Evolutionary conservation across 352 stramenopile genomes (phyloP).

Genomic region (Phytophthora pseudosyringae): DNA sequence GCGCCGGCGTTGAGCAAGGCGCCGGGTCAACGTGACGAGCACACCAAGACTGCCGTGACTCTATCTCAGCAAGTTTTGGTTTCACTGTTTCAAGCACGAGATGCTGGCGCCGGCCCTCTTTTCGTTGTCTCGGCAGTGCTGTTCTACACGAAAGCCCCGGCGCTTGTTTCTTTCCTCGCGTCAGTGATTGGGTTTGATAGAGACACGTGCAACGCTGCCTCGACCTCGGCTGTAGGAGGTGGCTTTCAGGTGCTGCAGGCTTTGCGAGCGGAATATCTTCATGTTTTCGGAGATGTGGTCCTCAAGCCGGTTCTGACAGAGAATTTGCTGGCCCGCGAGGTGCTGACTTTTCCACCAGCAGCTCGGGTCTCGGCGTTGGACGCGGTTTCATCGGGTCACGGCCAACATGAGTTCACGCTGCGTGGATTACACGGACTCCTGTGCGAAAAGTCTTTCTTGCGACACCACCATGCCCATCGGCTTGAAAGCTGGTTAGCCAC

Average conservation of each 20-base stretch:
- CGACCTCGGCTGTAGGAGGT: conserved; percentile 13
- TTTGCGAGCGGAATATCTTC: conserved; percentile 61
- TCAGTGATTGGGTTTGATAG: conserved; percentile 45
- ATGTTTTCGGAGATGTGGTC: conserved; percentile 64
- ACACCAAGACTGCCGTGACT: conserved; percentile 52
- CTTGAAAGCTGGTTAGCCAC: conserved; percentile 60
- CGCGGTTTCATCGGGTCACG: conserved; percentile 30
- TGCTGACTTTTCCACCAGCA: conserved; percentile 53
- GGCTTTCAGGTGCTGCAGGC: conserved; percentile 40
- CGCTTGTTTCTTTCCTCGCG: conserved; percentile 57
- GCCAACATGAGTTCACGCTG: conserved; percentile 61
- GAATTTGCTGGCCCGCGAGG: conserved; percentile 62
- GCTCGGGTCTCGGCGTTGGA: conserved; percentile 38
- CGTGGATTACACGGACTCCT: conserved; percentile 59
- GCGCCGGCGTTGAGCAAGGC: conserved; percentile 61
- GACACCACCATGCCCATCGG: conserved; percentile 59
- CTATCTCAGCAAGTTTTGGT: conserved; percentile 70
- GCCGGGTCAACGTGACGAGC: conserved; percentile 64
- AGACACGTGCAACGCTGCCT: conserved; percentile 19
- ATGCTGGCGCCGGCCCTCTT: conserved; percentile 53
- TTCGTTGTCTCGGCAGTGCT: conserved; percentile 70
- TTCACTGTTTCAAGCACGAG: conserved; percentile 50
- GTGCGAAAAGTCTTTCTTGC: conserved; percentile 71
- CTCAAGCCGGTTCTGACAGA: conserved; percentile 76
- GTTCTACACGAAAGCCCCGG: conserved; percentile 73